Evolutionary conservation across 108 stramenopile species (phyloP), one percentile per base, ranked within the genome.

Genomic region (Nitzschia sp.): DNA sequence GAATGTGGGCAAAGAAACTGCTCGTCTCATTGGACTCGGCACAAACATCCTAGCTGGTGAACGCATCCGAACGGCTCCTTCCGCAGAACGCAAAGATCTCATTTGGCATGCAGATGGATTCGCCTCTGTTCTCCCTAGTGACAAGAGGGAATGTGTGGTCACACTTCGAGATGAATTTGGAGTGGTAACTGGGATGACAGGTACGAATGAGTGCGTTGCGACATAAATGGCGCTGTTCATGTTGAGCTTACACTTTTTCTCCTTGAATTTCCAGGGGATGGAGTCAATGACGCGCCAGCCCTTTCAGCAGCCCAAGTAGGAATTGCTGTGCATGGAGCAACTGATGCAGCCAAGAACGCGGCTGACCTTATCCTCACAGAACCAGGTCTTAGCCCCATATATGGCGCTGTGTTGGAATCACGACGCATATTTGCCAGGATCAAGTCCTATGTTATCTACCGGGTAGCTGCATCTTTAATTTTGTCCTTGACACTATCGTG

Each of bases 191-290:
- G 92, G 91, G 17, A 95, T 95, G 95, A 95, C 95, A 10, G 95
- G 85, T 88, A 85, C 65, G 26, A 81, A 58, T 71, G 17, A 78
- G 77, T 53, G 67, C 60, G 19, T 20, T 61, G 44, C 12, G 11
- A 44, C 10, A 44, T 10, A 12, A 44, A 44, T 11, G 9, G 58
- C 57, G n/a, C 37, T 39, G 11, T 15, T 7, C 1, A 26, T 56
- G 19, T 1, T n/a, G 17, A 50, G 48, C n/a, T 50, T 50, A 19
- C n/a, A 50, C 1, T 50, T 1, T 19, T 19, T 1, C 6, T 50
- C 6, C 48, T 50, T 29, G 84, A 85, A 63, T 90, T 98, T 88
- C 97, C 97, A 39, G 98, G 97, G 53, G 98, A 99, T 73, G 98
- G 97, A 53, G 98, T 97, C 41, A 96, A 96, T 69, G 95, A 96